A percentile compares a stretch with the other conserved stretches of the same genome.
These are phyloP conservation scores for Spiromastix sp. DNA, from an alignment of 2,329 filamentous ascomycete genomes.

Conservation along the genomic window DNA sequence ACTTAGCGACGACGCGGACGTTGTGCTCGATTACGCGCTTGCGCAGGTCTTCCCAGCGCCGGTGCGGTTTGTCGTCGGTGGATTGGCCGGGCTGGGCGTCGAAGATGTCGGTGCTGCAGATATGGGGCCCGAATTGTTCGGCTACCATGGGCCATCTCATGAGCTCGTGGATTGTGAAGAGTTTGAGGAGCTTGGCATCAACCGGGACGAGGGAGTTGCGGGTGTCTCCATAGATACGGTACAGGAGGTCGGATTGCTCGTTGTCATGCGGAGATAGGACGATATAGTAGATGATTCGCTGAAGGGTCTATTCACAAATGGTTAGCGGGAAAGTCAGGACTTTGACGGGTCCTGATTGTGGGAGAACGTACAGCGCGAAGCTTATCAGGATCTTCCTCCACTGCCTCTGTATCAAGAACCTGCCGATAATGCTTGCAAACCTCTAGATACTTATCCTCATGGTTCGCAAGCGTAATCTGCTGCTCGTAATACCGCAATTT, in stretches of 20 bases:
- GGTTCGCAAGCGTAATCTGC: constrained; percentile 89
- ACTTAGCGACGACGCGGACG: constrained; percentile 92
- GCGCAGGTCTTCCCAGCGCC: constrained; percentile 86
- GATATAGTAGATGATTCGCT: constrained; percentile 94
- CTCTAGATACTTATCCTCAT: constrained; percentile 94
- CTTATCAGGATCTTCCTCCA: constrained; percentile 80
- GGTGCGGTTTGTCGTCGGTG: constrained; percentile 67
- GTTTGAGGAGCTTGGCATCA: constrained; percentile 78
- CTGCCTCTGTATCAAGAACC: constrained; percentile 88
- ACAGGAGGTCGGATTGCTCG: constrained; percentile 92
- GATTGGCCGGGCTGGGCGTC: constrained; percentile 47
- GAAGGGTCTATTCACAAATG: constrained; percentile 75
- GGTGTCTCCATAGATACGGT: constrained; percentile 78
- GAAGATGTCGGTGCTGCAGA: constrained; percentile 86
- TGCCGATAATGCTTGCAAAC: constrained; percentile 98
- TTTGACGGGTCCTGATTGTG: neutral
- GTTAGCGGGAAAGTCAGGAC: neutral
- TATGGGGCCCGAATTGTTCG: constrained; percentile 76
- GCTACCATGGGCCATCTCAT: constrained; percentile 98
- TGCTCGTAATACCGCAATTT: constrained; percentile 97
- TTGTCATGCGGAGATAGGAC: constrained; percentile 96
- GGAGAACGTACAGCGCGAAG: constrained; percentile 61
- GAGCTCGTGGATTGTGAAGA: constrained; percentile 89
- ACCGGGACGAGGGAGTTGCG: constrained; percentile 67
- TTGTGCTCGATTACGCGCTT: constrained; percentile 99